Evolutionary conservation across 1,284 basidiomycete genomes (phyloP).

Genomic region (Meira nashicola): DNA sequence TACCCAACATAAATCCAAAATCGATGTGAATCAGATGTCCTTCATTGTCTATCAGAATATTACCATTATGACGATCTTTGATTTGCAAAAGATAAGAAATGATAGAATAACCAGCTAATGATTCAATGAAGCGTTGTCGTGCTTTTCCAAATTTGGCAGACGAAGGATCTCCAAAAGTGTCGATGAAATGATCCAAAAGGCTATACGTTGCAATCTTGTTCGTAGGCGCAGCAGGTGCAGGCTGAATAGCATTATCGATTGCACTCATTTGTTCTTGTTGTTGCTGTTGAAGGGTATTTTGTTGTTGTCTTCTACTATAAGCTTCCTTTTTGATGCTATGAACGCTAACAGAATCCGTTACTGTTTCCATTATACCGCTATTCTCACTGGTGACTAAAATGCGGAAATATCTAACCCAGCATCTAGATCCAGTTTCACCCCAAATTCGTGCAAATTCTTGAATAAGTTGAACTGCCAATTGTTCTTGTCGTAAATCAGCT

Average conservation of each 20-base stretch:
- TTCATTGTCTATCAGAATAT: slow-evolving; percentile 90
- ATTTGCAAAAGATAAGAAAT: slow-evolving; percentile 94
- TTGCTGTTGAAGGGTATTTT: slow-evolving; percentile 43
- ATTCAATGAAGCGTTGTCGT: slow-evolving; percentile 78
- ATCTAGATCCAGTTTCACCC: slow-evolving; percentile 61
- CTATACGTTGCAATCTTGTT: slow-evolving; percentile 35
- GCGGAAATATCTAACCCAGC: slow-evolving; percentile 58
- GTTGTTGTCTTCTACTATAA: slow-evolving; percentile 65
- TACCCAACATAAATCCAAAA: slow-evolving; percentile 88
- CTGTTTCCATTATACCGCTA: slow-evolving; percentile 66
- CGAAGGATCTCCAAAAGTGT: slow-evolving; percentile 39
- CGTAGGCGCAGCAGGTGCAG: neutral
- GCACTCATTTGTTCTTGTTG: slow-evolving; percentile 57
- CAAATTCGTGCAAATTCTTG: slow-evolving; percentile 88
- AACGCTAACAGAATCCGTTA: slow-evolving; percentile 89
- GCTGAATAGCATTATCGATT: slow-evolving; percentile 60
- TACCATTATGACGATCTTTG: slow-evolving; percentile 98
- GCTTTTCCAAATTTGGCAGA: slow-evolving; percentile 57
- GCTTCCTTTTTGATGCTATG: slow-evolving; percentile 99
- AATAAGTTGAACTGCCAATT: slow-evolving; percentile 91
- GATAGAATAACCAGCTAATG: slow-evolving; percentile 82
- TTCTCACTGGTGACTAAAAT: slow-evolving; percentile 90
- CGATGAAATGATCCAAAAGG: slow-evolving; percentile 46
- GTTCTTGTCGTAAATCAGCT: slow-evolving; percentile 92
- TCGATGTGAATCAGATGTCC: slow-evolving; percentile 94